Conservation (phyloP, 176 grass and related monocot species). For the Cenchrus purpureus region DNA sequence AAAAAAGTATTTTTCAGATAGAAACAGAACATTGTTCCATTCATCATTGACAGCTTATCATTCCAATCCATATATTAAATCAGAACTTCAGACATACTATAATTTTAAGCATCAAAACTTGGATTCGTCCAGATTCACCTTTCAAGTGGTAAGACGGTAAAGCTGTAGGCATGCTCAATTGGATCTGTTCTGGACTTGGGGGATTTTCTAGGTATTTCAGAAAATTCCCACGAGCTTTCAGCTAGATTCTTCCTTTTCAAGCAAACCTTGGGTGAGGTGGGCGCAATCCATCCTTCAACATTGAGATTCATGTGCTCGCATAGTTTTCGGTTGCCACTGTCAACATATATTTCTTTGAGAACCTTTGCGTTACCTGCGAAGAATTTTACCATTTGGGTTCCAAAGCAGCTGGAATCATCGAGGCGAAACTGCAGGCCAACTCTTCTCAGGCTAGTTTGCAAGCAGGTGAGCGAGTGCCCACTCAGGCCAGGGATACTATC, state of each 20-base stretch:
- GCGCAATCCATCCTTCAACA: neutral
- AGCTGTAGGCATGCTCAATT: too few relatives aligned
- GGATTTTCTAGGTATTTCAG: neutral
- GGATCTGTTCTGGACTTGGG: neutral
- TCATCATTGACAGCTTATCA: neutral
- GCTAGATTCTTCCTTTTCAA: neutral
- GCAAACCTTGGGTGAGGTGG: neutral
- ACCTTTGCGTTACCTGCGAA: neutral
- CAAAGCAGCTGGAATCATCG: neutral
- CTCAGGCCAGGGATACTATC: neutral
- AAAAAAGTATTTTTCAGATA: neutral
- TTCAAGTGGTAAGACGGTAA: conserved; percentile 5
- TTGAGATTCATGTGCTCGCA: neutral
- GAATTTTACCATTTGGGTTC: neutral
- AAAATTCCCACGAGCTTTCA: neutral
- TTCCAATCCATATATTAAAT: neutral
- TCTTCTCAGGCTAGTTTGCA: neutral
- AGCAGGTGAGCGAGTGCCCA: neutral
- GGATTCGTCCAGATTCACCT: neutral
- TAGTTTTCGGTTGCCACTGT: neutral
- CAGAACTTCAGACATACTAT: too few relatives aligned
- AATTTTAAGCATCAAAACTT: neutral
- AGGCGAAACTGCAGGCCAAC: neutral
- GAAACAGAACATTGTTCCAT: too few relatives aligned
- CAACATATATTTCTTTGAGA: neutral